These are phyloP conservation scores for Colletotrichum cuscutae DNA, from an alignment of 2,329 filamentous ascomycete genomes.

Conservation along the genomic window DNA sequence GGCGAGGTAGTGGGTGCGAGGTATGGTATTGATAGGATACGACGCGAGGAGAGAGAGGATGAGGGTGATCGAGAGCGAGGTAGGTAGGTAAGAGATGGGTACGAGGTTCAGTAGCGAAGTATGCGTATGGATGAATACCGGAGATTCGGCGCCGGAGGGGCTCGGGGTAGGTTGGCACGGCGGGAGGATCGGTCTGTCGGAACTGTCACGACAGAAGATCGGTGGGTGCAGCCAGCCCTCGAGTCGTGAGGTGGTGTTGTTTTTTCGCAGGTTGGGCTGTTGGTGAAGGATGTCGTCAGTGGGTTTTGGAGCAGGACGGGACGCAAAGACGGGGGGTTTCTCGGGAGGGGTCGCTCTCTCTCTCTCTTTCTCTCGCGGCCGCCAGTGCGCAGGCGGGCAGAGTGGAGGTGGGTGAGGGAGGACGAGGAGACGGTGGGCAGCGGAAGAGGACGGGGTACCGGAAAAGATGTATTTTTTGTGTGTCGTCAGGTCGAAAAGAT, in stretches of 20 bases:
- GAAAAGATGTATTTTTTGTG: not conserved
- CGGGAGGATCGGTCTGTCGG: constrained; percentile 32
- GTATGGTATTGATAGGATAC: not conserved
- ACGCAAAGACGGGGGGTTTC: constrained; percentile 13
- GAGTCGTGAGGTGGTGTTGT: constrained; percentile 29
- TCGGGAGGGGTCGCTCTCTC: constrained; percentile 30
- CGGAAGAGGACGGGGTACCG: not conserved
- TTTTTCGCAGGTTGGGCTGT: constrained; percentile 27
- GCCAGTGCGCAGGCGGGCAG: constrained; percentile 3
- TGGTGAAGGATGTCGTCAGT: constrained; percentile 35
- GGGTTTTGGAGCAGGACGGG: constrained; percentile 30
- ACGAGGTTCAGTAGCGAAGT: not conserved
- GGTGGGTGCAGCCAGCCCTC: constrained; percentile 33
- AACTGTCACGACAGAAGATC: constrained; percentile 33
- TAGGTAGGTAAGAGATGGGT: constrained; percentile 1
- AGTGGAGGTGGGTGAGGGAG: not conserved
- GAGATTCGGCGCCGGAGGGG: constrained; percentile 28
- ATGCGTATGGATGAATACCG: constrained; percentile 14
- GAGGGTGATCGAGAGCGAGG: not conserved
- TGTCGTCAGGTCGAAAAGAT: not conserved
- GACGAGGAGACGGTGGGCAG: not conserved
- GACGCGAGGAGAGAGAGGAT: not conserved
- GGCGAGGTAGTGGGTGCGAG: not conserved
- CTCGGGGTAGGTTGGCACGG: constrained; percentile 24
- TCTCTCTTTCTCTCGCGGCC: constrained; percentile 3